Evolutionary conservation across 352 stramenopile species (phyloP), one percentile per base, ranked within the genome.

Genomic region (Detonula confervacea): DNA sequence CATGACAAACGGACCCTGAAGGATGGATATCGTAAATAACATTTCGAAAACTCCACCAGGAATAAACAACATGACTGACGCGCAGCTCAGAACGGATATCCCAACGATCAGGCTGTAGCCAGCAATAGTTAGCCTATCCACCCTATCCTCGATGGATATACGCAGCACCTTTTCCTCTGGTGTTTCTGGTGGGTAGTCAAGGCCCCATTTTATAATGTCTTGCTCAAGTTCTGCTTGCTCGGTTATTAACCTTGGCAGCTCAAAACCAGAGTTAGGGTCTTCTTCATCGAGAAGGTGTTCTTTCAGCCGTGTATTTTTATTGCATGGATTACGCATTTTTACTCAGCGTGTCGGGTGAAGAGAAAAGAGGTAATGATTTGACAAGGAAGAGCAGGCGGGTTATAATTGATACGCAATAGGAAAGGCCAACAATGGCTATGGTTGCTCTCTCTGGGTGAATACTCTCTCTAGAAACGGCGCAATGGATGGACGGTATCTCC

Each of bases 281-380:
- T n/a, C n/a, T 12, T 73, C 27, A 52, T 67, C 60, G 4, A 80
- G 55, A 4, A 80, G 55, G n/a, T 37, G 12, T 68, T 80, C 63
- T 30, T 67, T 80, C 22, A 80, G 29, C 70, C 51, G n/a, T n/a
- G n/a, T n/a, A n/a, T n/a, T n/a, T n/a, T n/a, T n/a, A n/a, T n/a
- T n/a, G n/a, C n/a, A n/a, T 20, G 51, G 11, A 7, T 60, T 60
- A n/a, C 24, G 24, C 51, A 60, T 60, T 60, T 42, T 42, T 5
- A 11, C 5, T 12, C 5, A 42, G 33, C 33, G 5, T 42, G 11
- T 5, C 33, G 11, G 33, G 11, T 5, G 33, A 11, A 42, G 33
- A 11, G 5, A 12, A 11, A n/a, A n/a, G n/a, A n/a, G n/a, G n/a
- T n/a, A n/a, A n/a, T n/a, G n/a, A n/a, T n/a, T n/a, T n/a, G n/a